Evolutionary conservation across 352 stramenopile genomes (phyloP).

Genomic region (Ophiocytium majus): DNA sequence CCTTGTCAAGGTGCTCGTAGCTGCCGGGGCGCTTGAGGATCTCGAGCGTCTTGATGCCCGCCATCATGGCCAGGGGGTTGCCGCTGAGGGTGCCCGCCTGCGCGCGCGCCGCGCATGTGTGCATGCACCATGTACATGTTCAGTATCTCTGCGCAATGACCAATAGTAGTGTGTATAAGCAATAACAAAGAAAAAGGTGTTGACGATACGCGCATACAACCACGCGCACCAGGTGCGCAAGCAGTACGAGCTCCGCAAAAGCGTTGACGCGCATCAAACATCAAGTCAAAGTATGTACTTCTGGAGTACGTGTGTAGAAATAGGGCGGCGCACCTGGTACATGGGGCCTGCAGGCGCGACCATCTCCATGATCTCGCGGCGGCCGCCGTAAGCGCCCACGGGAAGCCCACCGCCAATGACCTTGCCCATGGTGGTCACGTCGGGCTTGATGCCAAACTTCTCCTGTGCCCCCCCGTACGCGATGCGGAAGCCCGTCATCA

Average conservation of each 20-base stretch:
- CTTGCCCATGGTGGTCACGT: slow-evolving; percentile 83
- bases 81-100: slow-evolving; percentile 74
- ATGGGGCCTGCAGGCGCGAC: slow-evolving; percentile 76
- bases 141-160: too few species aligned
- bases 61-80: slow-evolving; percentile 69
- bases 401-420: slow-evolving; percentile 57
- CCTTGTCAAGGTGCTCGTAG: slow-evolving; percentile 74
- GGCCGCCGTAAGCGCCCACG: slow-evolving; percentile 61
- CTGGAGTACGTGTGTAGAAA: too few species aligned
- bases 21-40: slow-evolving; percentile 62
- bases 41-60: slow-evolving; percentile 71
- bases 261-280: too few species aligned
- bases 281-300: too few species aligned
- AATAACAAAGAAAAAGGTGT: too few species aligned
- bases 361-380: slow-evolving; percentile 79
- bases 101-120: too few species aligned
- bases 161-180: too few species aligned
- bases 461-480: slow-evolving; percentile 73
- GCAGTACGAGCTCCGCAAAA: too few species aligned
- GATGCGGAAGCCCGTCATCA: slow-evolving; percentile 83
- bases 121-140: too few species aligned
- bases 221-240: too few species aligned
- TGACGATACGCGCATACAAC: too few species aligned
- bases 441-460: slow-evolving; percentile 77
- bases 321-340: too few species aligned